Base-by-base conservation (phyloP, 345 rosid species). In the Camelina neglecta region DNA sequence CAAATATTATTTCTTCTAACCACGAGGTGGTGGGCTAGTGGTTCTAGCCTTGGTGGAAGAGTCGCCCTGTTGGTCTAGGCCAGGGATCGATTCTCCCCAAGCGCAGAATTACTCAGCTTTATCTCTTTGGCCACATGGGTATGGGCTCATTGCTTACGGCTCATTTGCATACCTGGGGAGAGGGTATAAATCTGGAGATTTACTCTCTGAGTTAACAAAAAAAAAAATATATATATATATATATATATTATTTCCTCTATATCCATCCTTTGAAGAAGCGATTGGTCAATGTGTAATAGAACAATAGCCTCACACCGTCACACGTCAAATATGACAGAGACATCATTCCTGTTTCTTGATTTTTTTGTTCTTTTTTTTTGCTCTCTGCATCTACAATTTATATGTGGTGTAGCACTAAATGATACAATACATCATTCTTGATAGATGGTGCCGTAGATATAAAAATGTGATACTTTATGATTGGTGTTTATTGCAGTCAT, bases 401-500 rank as follows among this genome's bases (percentile, higher is more conserved):
- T 63, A 36, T 23, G 59, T 69, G 42, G 56, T 51, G 70, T 76
- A 38, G 51, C 38, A 29, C 1, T 49, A 67, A 35, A 49, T 67
- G 47, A 42, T 20, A 44, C 29, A 10, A 13, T 18, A 31, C 55
- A 24, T 49, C 24, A 67, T 59, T 13, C 23, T 15, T 21, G 29
- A 54, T 9, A 23, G 61, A 54, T 45, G 38, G 63, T 8, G 20
- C 39, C 26, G 31, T 69, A 39, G 8, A 18, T 75, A 12, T 39
- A 8, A 11, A 11, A 4, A 47, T 60, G 3, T 16, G 26, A 62
- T 47, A 48, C 0, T 6, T 64, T 45, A 47, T 71, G 11, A 63
- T 48, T 64, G 51, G 36, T 71, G 54, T 71, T 65, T 55, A 39
- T 57, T 59, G 81, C 85, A 92, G 96, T 74, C 78, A 80, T 80